phyloP scores from a whole-genome alignment of 768 basidiomycete genomes.

The Tricholoma hemisulphureum region DNA sequence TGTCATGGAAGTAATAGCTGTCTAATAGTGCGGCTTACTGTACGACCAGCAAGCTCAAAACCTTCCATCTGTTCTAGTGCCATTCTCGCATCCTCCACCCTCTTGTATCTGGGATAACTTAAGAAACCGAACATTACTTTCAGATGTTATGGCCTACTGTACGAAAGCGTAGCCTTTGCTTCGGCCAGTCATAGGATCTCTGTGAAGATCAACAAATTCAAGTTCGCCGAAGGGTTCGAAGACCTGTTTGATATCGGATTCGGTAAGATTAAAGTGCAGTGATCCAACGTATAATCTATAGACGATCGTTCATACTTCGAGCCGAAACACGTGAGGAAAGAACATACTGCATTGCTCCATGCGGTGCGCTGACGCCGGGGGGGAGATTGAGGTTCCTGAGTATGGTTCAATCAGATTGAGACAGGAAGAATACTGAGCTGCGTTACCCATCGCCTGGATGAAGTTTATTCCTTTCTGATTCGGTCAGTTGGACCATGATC shows the following conservation, averaged over 20 bases:
- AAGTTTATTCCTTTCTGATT: constrained; percentile 90
- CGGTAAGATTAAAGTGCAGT: constrained; percentile 93
- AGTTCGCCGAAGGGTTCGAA: constrained; percentile 98
- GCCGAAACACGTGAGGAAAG: background rate
- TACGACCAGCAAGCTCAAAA: constrained; percentile 94
- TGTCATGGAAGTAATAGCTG: background rate
- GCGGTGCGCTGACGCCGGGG: constrained; percentile 79
- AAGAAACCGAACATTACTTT: background rate
- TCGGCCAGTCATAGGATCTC: constrained; percentile 90
- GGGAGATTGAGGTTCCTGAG: constrained; percentile 75
- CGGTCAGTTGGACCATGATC: constrained; percentile 94
- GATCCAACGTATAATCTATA: constrained; percentile 94
- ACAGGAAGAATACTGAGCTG: background rate
- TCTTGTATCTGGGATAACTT: constrained; percentile 63
- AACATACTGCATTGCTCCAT: constrained; percentile 81
- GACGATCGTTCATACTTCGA: background rate
- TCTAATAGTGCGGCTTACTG: constrained; percentile 47
- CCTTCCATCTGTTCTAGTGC: constrained; percentile 99
- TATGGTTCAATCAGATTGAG: constrained; percentile 11
- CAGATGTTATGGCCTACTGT: constrained; percentile 58
- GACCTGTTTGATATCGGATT: constrained; percentile 97
- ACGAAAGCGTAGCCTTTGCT: constrained; percentile 99
- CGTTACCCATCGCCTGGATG: constrained; percentile 86
- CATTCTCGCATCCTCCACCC: constrained; percentile 92
- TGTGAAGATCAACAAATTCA: constrained; percentile 97